phyloP scores from a whole-genome alignment of 805 yeast genomes.

The Starmerella vaccinii region DNA sequence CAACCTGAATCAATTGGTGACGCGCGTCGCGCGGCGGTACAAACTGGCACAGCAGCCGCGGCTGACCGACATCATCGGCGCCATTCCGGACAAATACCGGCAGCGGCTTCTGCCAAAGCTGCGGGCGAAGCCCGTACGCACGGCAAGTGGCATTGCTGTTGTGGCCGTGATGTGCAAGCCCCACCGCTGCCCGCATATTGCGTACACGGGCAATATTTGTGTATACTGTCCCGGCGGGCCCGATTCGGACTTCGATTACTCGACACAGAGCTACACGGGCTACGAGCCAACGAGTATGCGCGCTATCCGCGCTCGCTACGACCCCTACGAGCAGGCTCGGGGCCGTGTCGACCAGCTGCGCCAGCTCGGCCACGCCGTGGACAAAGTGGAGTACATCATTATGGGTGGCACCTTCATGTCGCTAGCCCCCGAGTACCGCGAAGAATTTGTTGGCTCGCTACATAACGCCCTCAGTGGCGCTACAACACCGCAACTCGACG shows the following conservation, averaged over 20 bases:
- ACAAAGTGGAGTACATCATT: constrained; percentile 91
- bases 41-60: constrained; percentile 87
- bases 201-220: constrained; percentile 96
- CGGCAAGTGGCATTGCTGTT: constrained; percentile 97
- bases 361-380: constrained; percentile 91
- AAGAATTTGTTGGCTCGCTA: constrained; percentile 72
- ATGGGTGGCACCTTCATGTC: constrained; percentile 99
- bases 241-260: constrained; percentile 93
- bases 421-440: constrained; percentile 79
- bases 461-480: constrained; percentile 94
- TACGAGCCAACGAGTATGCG: constrained; percentile 99
- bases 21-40: constrained; percentile 77
- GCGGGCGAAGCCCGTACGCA: constrained; percentile 97
- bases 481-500: constrained; percentile 77
- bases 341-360: constrained; percentile 94
- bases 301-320: constrained; percentile 97
- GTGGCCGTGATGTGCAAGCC: constrained; percentile 99
- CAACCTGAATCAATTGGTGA: constrained; percentile 82
- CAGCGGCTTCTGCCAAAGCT: constrained; percentile 83
- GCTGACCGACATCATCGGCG: constrained; percentile 83
- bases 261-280: constrained; percentile 96
- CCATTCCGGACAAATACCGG: constrained; percentile 93
- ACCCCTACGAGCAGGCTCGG: constrained; percentile 96
- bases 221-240: constrained; percentile 99
- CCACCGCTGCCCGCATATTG: constrained; percentile 97